Evolutionary conservation across 768 basidiomycete genomes (phyloP), one percentile per base, ranked within the genome.

Genomic region (Lactifluus rugatus): DNA sequence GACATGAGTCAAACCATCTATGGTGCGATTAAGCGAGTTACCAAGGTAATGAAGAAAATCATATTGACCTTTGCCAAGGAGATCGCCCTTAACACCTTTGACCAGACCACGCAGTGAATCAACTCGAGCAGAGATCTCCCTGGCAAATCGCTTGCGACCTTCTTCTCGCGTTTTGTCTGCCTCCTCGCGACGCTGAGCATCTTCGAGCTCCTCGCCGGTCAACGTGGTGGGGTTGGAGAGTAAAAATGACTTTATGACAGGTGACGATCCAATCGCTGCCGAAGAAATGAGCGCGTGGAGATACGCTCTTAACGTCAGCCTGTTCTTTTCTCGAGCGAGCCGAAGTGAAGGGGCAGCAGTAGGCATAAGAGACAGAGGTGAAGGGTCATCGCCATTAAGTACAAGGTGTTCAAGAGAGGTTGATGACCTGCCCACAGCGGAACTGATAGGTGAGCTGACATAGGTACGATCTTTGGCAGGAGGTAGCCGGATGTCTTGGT

Each of bases 251-350:
- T 80, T 79, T 37, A 97, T 76, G 11, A 97, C 88, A 4, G 91
- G 87, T 0, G 91, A 92, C 45, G 87, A 85, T 4, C 87, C 85
- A n/a, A 96, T 78, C 21, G 77, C 75, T 0, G 84, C 80, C 1
- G 82, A 82, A 23, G 81, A 71, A 54, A 98, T 76, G 28, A 99
- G 74, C 1, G 82, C 71, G 63, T 90, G 87, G n/a, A 99, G 78
- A 71, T 97, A 98, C 0, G 93, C 85, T 19, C 96, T 83, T 17
- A 99, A 81, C 0, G 96, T 98, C 4, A 99, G 76, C 14, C 96
- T 78, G 66, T 99, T 99, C 78, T 93, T 95, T 70, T 99, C 96
- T 25, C 96, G 78, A 1, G 91, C 77, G 21, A 95, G 77, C 34
- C 83, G 82, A 21, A 60, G 52, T 2, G 61, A 66, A 32, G 65